These are phyloP conservation scores for Wickerhamomyces silvicola DNA, from an alignment of 805 yeast genomes.

Conservation along the genomic window DNA sequence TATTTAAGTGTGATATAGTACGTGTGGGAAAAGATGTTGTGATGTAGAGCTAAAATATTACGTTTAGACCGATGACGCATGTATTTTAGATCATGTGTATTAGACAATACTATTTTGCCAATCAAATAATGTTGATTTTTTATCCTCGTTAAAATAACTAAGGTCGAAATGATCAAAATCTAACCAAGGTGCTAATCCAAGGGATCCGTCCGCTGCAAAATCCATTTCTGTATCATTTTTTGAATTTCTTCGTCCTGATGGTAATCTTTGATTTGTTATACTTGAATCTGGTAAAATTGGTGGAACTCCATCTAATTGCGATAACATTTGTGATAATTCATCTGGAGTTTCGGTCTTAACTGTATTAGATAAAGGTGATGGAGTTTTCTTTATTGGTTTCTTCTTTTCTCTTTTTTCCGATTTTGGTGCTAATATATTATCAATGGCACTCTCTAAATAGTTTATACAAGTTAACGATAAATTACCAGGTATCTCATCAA, in stretches of 20 bases:
- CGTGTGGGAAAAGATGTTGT: too few relatives aligned
- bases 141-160: too few relatives aligned
- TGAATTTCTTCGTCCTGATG: too few relatives aligned
- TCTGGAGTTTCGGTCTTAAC: conserved; percentile 6
- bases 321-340: conserved; percentile 21
- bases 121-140: too few relatives aligned
- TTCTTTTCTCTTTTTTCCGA: conserved; percentile 6
- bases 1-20: too few relatives aligned
- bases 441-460: conserved; percentile 52
- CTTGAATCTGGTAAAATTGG: conserved; percentile 16
- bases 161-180: conserved; percentile 31
- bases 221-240: conserved; percentile 39
- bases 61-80: too few relatives aligned
- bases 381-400: conserved; percentile 5
- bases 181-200: conserved; percentile 66
- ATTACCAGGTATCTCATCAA: conserved; percentile 52
- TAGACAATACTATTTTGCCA: conserved; percentile 4
- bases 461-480: conserved; percentile 50
- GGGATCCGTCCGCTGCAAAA: conserved; percentile 77
- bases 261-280: conserved; percentile 8
- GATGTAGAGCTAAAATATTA: too few relatives aligned
- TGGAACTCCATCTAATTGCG: conserved; percentile 19
- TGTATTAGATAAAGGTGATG: conserved; percentile 11
- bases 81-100: too few relatives aligned
- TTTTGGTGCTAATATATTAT: conserved; percentile 52